Base-by-base conservation (phyloP, 495 filamentous ascomycete species). In the Lindgomyces ingoldianus region DNA sequence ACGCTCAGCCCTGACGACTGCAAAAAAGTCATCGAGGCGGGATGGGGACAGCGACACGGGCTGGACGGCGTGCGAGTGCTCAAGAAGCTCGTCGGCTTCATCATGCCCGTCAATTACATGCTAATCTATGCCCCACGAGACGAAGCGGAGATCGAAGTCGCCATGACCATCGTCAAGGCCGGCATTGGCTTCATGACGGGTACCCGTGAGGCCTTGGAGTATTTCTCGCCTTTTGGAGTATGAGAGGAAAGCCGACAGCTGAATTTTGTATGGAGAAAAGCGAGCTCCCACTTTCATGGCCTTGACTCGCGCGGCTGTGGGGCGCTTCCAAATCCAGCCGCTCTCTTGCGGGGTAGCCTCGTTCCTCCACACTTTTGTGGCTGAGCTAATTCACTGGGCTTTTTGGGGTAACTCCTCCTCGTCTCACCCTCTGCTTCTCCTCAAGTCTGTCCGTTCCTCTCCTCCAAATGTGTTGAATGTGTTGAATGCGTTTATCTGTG, bases 31-130 rank as follows among this genome's bases (percentile, higher is more conserved):
- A 77, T 96, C 36, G 86, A 91, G 56, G 84, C 85, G 44, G 89
- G 91, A 21, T 96, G 91, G 91, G 92, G 89, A 18, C 83, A 96
- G 74, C 81, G 91, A 16, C 91, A 96, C 74, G 89, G 88, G 0
- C 80, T 96, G 56, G 85, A 88, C 1, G 85, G 87, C 63, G 83
- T 80, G 26, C 78, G 78, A 11, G 73, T 70, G 68, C 74, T 79
- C 62, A 73, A 77, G 65, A 68, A 78, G 58, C 87, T 82, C 59
- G 80, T 83, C 50, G 61, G 61, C 12, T 26, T 48, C 30, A 39
- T 21, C 21, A 22, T 65, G 33, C 89, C 90, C 1, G 72, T 75
- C 9, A 87, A 85, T 24, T 94, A 89, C 72, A 73, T 89, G 29
- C 85, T 96, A 81, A 80, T 96, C 21, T 96, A 96, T 77, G 89